Percentiles rank a stretch among this genome's conserved stretches.
Evolutionary conservation across 345 rosid species (phyloP).

Genomic region (Cardamine chenopodiifolia): DNA sequence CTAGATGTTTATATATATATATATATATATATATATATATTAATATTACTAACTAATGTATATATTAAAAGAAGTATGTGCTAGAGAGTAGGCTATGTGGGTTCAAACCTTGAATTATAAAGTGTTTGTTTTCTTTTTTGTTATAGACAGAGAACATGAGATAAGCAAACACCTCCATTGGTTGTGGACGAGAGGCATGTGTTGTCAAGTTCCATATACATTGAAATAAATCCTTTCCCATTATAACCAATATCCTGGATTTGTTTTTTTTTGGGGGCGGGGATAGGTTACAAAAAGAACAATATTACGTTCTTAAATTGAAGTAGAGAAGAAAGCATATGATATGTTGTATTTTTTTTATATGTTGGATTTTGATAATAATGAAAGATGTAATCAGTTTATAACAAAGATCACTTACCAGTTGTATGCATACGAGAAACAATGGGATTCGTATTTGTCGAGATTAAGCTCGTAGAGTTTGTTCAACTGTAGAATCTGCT

Average conservation of each 20-base stretch:
- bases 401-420: background rate
- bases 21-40: no score
- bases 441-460: background rate
- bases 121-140: conserved; percentile 22
- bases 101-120: conserved; percentile 7
- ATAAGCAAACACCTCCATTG: background rate
- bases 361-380: no score
- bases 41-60: no score
- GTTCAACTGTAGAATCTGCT: background rate
- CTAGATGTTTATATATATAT: no score
- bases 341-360: no score
- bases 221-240: conserved; percentile 3
- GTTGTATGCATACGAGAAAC: background rate
- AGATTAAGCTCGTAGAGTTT: background rate
- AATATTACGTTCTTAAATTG: background rate
- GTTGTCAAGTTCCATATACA: conserved; percentile 18
- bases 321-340: background rate
- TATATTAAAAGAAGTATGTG: no score
- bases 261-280: no score
- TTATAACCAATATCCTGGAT: conserved; percentile 14
- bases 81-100: background rate
- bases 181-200: background rate
- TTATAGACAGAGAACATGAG: conserved; percentile 4
- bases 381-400: no score
- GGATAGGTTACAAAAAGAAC: background rate